Base-by-base conservation (phyloP, 2,329 filamentous ascomycete species). In the Pseudocercospora crystallina region DNA sequence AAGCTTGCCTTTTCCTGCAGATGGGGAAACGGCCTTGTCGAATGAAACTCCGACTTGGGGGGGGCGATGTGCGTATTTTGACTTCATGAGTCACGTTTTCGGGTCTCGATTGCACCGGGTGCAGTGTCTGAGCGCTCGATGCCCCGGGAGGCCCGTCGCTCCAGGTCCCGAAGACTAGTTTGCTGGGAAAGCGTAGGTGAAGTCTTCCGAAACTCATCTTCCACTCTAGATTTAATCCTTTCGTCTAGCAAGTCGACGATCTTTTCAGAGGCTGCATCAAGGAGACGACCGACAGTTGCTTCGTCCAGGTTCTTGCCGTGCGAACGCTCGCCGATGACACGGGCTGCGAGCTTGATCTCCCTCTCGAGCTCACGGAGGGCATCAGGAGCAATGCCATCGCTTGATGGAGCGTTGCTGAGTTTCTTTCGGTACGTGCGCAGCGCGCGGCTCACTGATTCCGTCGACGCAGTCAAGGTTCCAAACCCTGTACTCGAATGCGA, bases 191-290 rank as follows among this genome's bases (percentile, higher is more conserved):
- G 15, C 5, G 46, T 13, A 32, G 51, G 47, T 5, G 37, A 39
- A 46, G 29, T 50, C 13, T 47, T 26, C 20, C 49, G 43, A 11
- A 59, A 60, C 36, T 68, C 64, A 34, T 65, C 57, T 13, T 71
- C 70, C 12, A 74, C 66, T 10, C 66, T 69, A 26, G 66, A 70
- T 17, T 69, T 68, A 37, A 90, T 76, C 66, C 86, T 87, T 67
- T 89, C 84, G 57, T 90, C 86, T 38, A 91, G 76, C 69, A 90
- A 77, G 39, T 77, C 81, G 5, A 89, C 82, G 41, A 91, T 73
- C 53, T 83, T 78, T 62, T 89, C 85, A 2, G 85, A 88, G 62
- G 90, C 90, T 69, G 89, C 82, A 59, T 90, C 87, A 7, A 91
- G 72, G 38, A 90, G 71, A 43, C 83, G 84, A 35, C 68, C 65